Evolutionary conservation across 306 rosid genomes (phyloP).

Genomic region (Spatholobus suberectus): DNA sequence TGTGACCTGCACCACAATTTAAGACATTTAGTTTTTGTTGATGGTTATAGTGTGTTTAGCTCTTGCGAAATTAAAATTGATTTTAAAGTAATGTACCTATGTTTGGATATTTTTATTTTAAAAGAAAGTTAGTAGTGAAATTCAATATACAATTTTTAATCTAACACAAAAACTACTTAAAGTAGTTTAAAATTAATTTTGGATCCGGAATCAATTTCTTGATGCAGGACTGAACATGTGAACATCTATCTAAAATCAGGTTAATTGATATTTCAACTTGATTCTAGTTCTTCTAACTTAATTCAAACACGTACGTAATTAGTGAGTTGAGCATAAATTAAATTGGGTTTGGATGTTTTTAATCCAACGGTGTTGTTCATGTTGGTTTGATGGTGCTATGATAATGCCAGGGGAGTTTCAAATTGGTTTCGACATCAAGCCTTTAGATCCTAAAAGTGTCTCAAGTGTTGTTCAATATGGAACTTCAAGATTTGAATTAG

Average conservation of each 20-base stretch:
- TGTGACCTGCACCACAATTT: neutral
- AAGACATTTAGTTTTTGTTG: neutral
- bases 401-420: conserved; percentile 71
- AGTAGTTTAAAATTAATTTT: neutral
- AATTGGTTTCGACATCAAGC: conserved; percentile 70
- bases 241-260: neutral
- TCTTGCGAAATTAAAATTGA: too few species aligned
- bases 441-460: conserved; percentile 72
- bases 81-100: too few species aligned
- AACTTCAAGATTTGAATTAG: conserved; percentile 45
- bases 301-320: too few species aligned
- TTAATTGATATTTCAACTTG: neutral
- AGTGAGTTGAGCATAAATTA: neutral
- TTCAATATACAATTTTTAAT: neutral
- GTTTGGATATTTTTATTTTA: too few species aligned
- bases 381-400: conserved; percentile 17
- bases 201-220: neutral
- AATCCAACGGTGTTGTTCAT: neutral
- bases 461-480: conserved; percentile 69
- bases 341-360: neutral
- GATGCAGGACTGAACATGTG: neutral
- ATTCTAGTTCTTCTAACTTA: too few species aligned
- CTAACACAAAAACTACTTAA: neutral
- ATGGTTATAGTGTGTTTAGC: too few species aligned
- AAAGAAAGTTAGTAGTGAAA: neutral